Base-by-base conservation (phyloP, 2,329 filamentous ascomycete species). In the Aphanocladium album region DNA sequence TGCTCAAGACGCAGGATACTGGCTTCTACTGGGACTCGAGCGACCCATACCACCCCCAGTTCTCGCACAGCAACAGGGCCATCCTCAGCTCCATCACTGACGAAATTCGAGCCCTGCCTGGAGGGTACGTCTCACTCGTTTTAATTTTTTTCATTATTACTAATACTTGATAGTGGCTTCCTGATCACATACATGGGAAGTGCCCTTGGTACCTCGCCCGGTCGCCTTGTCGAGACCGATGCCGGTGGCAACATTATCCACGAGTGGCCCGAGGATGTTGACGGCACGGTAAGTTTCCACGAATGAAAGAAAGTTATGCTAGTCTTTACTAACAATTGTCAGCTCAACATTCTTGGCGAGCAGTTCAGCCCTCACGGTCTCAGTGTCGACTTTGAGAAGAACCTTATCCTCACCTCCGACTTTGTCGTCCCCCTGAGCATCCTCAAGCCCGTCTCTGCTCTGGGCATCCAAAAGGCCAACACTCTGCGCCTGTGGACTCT, bases 301-400 rank as follows among this genome's bases (percentile, higher is more conserved):
- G 2, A 27, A 27, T n/a, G n/a, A 27, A 30, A 19, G 21, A 47
- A 27, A 19, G 8, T 33, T 1, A 2, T 23, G 5, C 11, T 4
- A 16, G 5, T 5, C 17, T 2, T 25, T 12, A 1, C 35, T 60
- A 30, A 54, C 25, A 19, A 39, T 21, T 5, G 9, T 1, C 39
- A 68, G 1, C 73, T 85, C 11, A 85, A 85, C 71, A 80, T 86
- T 60, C 77, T 87, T 1, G 80, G 76, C 4, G 74, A 85, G 69
- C 83, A 86, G 64, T 87, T 87, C 71, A 79, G 74, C n/a, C 83
- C 84, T 1, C 84, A 87, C 67, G 84, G 84, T 25, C 78, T 87
- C 17, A 76, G 70, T 51, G 75, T 87, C 47, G 82, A 87, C 72
- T 87, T 75, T 64, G 73, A 85, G 3, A 81, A 80, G 64, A 80